phyloP scores from a whole-genome alignment of 2,329 filamentous ascomycete genomes.

The Septoria petroselini region DNA sequence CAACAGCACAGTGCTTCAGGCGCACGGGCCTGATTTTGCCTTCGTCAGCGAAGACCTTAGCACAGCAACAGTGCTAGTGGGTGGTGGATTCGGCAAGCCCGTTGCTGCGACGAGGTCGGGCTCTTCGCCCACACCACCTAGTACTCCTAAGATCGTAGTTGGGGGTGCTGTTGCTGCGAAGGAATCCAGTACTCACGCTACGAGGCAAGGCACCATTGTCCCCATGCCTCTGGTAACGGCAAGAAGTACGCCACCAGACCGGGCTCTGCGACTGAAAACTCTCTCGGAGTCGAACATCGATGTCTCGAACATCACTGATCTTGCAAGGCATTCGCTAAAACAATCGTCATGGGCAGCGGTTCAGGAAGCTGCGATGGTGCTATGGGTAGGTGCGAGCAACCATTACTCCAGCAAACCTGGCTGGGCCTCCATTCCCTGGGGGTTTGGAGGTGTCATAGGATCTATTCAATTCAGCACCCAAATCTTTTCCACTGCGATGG shows the following conservation, averaged over 20 bases:
- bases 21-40: neutral
- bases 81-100: too few species aligned
- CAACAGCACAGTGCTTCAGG: slow-evolving; percentile 1
- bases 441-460: neutral
- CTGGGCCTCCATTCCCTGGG: neutral
- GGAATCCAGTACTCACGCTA: neutral
- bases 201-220: neutral
- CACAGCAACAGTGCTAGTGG: too few species aligned
- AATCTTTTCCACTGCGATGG: slow-evolving; percentile 7
- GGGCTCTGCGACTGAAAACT: neutral
- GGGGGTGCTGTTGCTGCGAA: neutral
- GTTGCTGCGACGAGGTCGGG: too few species aligned
- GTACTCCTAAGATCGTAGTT: neutral
- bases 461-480: neutral
- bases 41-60: neutral
- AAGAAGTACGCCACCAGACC: neutral
- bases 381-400: slow-evolving; percentile 13
- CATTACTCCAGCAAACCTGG: neutral
- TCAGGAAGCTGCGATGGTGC: neutral
- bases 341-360: slow-evolving; percentile 8
- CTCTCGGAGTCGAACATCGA: neutral
- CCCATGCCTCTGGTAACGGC: neutral
- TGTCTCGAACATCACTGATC: slow-evolving; percentile 1
- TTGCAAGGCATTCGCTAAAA: neutral
- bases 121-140: too few species aligned